Conservation (phyloP, 352 stramenopile genomes). For the Phytophthora lateralis region DNA sequence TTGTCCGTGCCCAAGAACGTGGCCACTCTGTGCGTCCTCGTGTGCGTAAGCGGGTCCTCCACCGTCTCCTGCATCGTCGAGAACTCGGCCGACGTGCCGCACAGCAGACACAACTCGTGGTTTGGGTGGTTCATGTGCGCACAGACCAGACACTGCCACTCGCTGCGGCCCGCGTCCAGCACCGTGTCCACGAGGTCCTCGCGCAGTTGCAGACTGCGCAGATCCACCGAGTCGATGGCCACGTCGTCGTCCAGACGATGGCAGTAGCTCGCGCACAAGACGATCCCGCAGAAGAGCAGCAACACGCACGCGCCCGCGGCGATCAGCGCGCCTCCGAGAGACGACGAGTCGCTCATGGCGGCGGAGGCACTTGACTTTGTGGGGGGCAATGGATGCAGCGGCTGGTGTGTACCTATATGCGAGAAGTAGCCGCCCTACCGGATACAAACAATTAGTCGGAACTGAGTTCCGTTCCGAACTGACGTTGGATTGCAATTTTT, state of each 20-base stretch:
- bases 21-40: slow-evolving; percentile 23
- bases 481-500: slow-evolving; percentile 22
- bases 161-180: slow-evolving; percentile 57
- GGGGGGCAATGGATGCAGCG: background rate
- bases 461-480: background rate
- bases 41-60: slow-evolving; percentile 28
- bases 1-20: slow-evolving; percentile 39
- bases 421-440: background rate
- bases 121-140: slow-evolving; percentile 79
- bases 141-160: slow-evolving; percentile 82
- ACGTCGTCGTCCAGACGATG: slow-evolving; percentile 41
- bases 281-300: slow-evolving; percentile 54
- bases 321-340: slow-evolving; percentile 37
- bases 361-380: background rate
- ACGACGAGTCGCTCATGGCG: slow-evolving; percentile 36
- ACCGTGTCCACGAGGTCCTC: slow-evolving; percentile 74
- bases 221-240: slow-evolving; percentile 61
- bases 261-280: slow-evolving; percentile 50
- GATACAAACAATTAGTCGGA: slow-evolving; percentile 12
- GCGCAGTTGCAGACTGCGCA: slow-evolving; percentile 53
- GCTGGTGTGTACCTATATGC: slow-evolving; percentile 14
- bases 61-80: slow-evolving; percentile 48
- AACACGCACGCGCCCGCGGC: slow-evolving; percentile 39
- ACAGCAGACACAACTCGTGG: slow-evolving; percentile 62
- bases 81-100: slow-evolving; percentile 63